These are phyloP conservation scores for Quercus cerris DNA, from an alignment of 306 rosid species.

Conservation along the genomic window DNA sequence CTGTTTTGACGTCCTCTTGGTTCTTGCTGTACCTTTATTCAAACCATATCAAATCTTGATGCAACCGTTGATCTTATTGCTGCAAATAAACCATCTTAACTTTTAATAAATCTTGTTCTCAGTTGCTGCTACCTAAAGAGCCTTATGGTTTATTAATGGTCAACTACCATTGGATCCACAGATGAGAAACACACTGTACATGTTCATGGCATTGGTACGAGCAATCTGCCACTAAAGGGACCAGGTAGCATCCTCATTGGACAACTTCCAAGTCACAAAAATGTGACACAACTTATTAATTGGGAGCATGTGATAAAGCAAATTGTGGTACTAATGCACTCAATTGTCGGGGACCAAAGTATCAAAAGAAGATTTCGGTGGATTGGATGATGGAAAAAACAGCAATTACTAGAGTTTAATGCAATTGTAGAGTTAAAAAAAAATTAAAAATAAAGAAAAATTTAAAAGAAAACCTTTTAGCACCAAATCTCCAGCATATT, in stretches of 20 bases:
- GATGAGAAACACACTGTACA: neutral
- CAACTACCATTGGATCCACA: neutral
- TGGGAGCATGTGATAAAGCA: neutral
- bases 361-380: neutral
- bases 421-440: neutral
- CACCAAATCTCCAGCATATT: conserved; percentile 96
- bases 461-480: conserved; percentile 51
- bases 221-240: neutral
- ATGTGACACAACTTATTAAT: neutral
- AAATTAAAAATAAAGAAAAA: neutral
- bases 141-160: neutral
- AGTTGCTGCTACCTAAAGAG: neutral
- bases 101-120: neutral
- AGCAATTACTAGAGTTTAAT: neutral
- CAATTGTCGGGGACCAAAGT: neutral
- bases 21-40: neutral
- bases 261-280: neutral
- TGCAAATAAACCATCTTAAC: neutral
- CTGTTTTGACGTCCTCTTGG: neutral
- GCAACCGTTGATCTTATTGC: neutral
- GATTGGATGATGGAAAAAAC: too few species aligned
- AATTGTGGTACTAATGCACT: neutral
- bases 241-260: neutral
- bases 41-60: neutral
- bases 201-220: neutral